Conservation (phyloP, 179 eudicot species). For the Nepenthes alata region DNA sequence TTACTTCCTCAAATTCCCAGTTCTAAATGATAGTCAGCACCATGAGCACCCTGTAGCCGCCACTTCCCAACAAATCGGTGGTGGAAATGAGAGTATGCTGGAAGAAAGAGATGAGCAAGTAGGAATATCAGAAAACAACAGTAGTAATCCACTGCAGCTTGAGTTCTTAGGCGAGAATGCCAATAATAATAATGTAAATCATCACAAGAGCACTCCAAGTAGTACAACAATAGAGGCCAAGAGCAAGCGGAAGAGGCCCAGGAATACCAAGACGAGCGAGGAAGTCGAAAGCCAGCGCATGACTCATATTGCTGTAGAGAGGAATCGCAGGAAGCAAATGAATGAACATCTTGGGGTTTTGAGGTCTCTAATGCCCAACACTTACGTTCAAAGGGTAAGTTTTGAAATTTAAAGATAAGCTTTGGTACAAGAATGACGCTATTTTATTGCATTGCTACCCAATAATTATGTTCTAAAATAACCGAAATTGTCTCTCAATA, state of each 20-base stretch:
- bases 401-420: background rate
- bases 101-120: conserved; percentile 6
- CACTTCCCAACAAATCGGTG: too few relatives aligned
- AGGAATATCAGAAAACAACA: background rate
- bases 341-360: conserved; percentile 87
- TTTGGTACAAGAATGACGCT: background rate
- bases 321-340: conserved; percentile 95
- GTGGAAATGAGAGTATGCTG: background rate
- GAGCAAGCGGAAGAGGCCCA: conserved; percentile 77
- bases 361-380: conserved; percentile 92
- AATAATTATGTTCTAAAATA: too few relatives aligned
- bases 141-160: conserved; percentile 23
- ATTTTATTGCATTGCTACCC: background rate
- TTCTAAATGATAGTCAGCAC: too few relatives aligned
- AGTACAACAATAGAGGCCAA: conserved; percentile 9
- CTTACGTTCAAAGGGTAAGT: conserved; percentile 84
- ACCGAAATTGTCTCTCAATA: too few relatives aligned
- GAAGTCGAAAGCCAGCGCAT: conserved; percentile 94
- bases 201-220: background rate
- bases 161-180: conserved; percentile 22
- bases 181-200: background rate
- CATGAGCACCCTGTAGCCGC: too few relatives aligned
- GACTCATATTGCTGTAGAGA: conserved; percentile 96
- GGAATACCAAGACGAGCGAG: conserved; percentile 60
- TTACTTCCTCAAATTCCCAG: too few relatives aligned